A percentile compares a stretch with the other conserved stretches of the same genome.
These are phyloP conservation scores for Cryptococcus hybrid DNA, from an alignment of 1,284 basidiomycete species.

Conservation along the genomic window DNA sequence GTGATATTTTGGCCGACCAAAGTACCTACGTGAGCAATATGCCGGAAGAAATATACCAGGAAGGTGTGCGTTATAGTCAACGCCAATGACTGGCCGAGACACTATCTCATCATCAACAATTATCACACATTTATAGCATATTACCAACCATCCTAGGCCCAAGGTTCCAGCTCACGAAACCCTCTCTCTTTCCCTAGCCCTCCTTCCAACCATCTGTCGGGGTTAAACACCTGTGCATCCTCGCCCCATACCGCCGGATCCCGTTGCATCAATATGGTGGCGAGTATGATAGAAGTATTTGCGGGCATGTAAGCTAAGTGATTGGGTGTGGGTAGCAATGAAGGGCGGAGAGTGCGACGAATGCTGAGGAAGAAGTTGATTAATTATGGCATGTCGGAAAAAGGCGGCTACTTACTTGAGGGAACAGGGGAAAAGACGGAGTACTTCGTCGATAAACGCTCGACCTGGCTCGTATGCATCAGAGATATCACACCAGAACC, in stretches of 20 bases:
- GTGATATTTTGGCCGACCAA: too few relatives aligned
- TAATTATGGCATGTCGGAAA: not conserved
- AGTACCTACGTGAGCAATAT: slow-evolving; percentile 7
- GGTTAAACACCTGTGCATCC: slow-evolving; percentile 32
- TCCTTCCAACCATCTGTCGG: slow-evolving; percentile 36
- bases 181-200: slow-evolving; percentile 22
- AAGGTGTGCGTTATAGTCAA: slow-evolving; percentile 27
- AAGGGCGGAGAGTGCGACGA: slow-evolving; percentile 27
- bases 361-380: slow-evolving; percentile 19
- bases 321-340: slow-evolving; percentile 27
- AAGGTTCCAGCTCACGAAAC: slow-evolving; percentile 33
- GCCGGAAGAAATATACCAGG: slow-evolving; percentile 23
- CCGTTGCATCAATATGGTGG: slow-evolving; percentile 31
- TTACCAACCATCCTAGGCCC: slow-evolving; percentile 37
- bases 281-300: slow-evolving; percentile 37
- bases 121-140: not conserved
- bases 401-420: slow-evolving; percentile 27
- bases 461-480: slow-evolving; percentile 16
- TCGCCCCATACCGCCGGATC: slow-evolving; percentile 31
- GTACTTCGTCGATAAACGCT: slow-evolving; percentile 36
- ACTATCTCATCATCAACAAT: slow-evolving; percentile 17
- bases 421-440: slow-evolving; percentile 43
- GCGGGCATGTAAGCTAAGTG: slow-evolving; percentile 33
- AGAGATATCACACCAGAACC: not conserved
- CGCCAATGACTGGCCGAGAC: slow-evolving; percentile 38